Percentiles rank a stretch among this genome's conserved stretches.
Evolutionary conservation across 1,284 basidiomycete species (phyloP).

Genomic region (Leccinum glutinopallens): DNA sequence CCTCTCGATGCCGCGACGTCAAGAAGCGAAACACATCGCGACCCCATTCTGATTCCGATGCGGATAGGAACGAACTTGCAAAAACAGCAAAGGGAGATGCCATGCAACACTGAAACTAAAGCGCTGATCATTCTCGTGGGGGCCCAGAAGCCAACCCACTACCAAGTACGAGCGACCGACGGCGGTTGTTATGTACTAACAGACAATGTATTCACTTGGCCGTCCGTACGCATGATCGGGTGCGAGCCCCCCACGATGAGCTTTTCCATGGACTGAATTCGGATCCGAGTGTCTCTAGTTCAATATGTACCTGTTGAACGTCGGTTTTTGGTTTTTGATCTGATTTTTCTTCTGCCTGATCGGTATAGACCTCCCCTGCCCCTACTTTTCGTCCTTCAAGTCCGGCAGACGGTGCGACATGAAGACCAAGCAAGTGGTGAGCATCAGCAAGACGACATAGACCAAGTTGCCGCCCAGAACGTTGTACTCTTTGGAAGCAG

Average conservation of each 20-base stretch:
- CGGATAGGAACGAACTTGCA: conserved; percentile 63
- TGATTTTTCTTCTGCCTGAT: not conserved
- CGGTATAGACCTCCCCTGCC: not conserved
- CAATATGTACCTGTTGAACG: not conserved
- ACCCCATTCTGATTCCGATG: too few relatives aligned
- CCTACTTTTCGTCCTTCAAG: conserved; percentile 10
- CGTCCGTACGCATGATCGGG: not conserved
- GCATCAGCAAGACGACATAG: conserved; percentile 33
- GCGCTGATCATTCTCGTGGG: not conserved
- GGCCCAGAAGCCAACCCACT: too few relatives aligned
- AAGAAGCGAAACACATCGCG: too few relatives aligned
- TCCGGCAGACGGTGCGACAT: conserved; percentile 29
- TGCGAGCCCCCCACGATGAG: not conserved
- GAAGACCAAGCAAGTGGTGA: conserved; percentile 25
- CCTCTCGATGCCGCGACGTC: too few relatives aligned
- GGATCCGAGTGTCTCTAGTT: not conserved
- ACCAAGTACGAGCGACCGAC: not conserved
- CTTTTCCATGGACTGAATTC: not conserved
- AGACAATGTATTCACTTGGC: conserved; percentile 6
- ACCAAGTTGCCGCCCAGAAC: conserved; percentile 39
- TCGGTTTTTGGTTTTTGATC: not conserved
- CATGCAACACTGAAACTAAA: conserved; percentile 55
- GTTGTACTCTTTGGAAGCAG: conserved; percentile 38
- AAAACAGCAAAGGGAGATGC: conserved; percentile 57
- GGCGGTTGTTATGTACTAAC: conserved; percentile 12